Base-by-base conservation (phyloP, 1,139 yeast species). In the Scheffersomyces segobiensis region DNA sequence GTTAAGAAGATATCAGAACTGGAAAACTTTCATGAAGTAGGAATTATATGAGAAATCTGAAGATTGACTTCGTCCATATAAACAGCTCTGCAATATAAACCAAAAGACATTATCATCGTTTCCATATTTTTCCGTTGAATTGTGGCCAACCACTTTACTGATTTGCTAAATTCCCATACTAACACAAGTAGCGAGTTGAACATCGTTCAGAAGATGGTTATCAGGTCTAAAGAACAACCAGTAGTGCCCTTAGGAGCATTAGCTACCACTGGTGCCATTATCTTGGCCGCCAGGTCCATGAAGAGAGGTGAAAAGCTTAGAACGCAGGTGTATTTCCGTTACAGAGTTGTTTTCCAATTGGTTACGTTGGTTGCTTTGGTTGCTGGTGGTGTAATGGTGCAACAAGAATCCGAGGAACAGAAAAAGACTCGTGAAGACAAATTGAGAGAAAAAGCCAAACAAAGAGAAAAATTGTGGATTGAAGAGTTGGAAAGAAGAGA, bases 401-500 rank as follows among this genome's bases (percentile, higher is more conserved):
- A 87, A 63, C 73, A 70, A 46, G 83, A 79, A 59, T 63, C 77
- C 3, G 65, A 60, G 10, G 74, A 73, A 57, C 74, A 77, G 60
- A 78, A 82, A 67, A 80, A 83, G 67, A 70, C 87, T 20, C 81
- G 84, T 57, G 92, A 87, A 66, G 92, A 87, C 50, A 72, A 79
- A 62, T 79, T 86, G 69, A 80, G 86, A 62, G 91, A 82, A 72
- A 90, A 84, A 85, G 97, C 98, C 50, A 89, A 89, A 71, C 77
- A 85, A 68, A 87, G 98, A 78, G 97, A 93, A 70, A 81, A 79
- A 67, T 72, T 93, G 67, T 93, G 98, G 98, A 89, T 93, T 63
- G 93, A 91, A 70, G 98, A 93, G 71, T 81, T 93, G 71, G 84
- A 93, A 70, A 84, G 97, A 76, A 84, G 96, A 71, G 97, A 93